Evolutionary conservation across 345 rosid genomes (phyloP).

Genomic region (Eucalyptus albens): DNA sequence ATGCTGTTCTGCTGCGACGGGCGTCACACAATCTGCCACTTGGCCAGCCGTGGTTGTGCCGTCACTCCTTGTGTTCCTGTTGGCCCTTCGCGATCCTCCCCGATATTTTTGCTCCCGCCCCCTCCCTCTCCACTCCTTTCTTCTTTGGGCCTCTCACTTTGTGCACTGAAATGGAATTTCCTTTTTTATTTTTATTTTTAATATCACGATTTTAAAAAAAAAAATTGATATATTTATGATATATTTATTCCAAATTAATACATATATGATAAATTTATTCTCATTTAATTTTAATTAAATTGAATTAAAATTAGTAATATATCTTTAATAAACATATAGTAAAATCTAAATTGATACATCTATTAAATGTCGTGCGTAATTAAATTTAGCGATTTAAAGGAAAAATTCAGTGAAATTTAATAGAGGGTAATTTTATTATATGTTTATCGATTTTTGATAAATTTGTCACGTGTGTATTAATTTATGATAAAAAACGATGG

Average conservation of each 20-base stretch:
- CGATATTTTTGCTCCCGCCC: not conserved
- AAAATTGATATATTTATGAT: too few relatives aligned
- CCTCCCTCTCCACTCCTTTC: not conserved
- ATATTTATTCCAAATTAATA: too few relatives aligned
- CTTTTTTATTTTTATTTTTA: not conserved
- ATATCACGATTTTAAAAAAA: too few relatives aligned
- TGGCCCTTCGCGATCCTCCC: not conserved
- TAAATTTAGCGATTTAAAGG: too few relatives aligned
- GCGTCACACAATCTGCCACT: not conserved
- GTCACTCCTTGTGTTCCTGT: not conserved
- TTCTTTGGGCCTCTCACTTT: not conserved
- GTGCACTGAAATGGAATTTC: not conserved
- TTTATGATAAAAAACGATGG: rapidly evolving
- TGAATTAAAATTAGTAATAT: rapidly evolving
- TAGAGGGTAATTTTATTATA: rapidly evolving
- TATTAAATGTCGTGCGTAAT: rapidly evolving
- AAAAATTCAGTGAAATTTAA: rapidly evolving
- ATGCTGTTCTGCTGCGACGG: not conserved
- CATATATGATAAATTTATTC: too few relatives aligned
- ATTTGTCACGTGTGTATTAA: too few relatives aligned
- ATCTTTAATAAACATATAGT: rapidly evolving
- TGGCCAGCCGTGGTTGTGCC: not conserved
- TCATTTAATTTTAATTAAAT: rapidly evolving
- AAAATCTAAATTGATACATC: rapidly evolving
- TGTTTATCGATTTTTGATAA: rapidly evolving